Conservation (phyloP, 192 early-diverging fungal genomes). For the Allomyces macrogynus region DNA sequence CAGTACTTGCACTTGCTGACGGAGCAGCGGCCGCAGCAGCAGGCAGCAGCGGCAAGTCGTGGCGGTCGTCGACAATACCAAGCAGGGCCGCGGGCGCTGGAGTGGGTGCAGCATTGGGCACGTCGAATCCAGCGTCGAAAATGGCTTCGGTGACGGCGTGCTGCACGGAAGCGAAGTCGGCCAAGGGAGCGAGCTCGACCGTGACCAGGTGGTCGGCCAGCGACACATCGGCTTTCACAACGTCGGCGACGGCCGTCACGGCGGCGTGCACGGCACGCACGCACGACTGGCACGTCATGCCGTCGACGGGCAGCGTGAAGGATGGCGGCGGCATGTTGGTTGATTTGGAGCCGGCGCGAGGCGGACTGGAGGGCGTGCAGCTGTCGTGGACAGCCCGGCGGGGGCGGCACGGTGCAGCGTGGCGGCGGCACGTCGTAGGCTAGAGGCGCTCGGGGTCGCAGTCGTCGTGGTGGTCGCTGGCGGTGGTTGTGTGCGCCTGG, state of each 20-base stretch:
- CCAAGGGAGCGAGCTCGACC: constrained; percentile 2
- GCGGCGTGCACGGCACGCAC: constrained; percentile 8
- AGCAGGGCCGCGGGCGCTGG: neutral
- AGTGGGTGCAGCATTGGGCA: neutral
- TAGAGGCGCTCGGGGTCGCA: no score
- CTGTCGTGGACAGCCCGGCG: no score
- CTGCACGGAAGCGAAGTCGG: constrained; percentile 1
- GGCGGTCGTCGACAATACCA: neutral
- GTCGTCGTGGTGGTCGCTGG: no score
- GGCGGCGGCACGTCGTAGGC: no score
- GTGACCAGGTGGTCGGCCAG: constrained; percentile 4
- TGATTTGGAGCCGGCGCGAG: no score
- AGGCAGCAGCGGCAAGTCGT: constrained; percentile 2
- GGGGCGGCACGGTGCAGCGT: no score
- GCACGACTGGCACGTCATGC: constrained; percentile 20
- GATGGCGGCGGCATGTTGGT: no score
- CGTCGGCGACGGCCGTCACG: constrained; percentile 3
- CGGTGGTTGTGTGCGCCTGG: no score
- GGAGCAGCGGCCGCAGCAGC: constrained; percentile 1
- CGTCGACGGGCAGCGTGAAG: constrained; percentile 7
- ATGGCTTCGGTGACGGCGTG: constrained; percentile 21
- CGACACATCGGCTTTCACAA: neutral
- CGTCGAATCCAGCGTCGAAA: constrained; percentile 43
- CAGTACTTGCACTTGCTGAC: constrained; percentile 1
- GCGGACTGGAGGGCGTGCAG: no score